Percentiles rank a stretch among this genome's conserved stretches.
These are phyloP conservation scores for Suillus occidentalis DNA, from an alignment of 768 basidiomycete genomes.

Conservation along the genomic window DNA sequence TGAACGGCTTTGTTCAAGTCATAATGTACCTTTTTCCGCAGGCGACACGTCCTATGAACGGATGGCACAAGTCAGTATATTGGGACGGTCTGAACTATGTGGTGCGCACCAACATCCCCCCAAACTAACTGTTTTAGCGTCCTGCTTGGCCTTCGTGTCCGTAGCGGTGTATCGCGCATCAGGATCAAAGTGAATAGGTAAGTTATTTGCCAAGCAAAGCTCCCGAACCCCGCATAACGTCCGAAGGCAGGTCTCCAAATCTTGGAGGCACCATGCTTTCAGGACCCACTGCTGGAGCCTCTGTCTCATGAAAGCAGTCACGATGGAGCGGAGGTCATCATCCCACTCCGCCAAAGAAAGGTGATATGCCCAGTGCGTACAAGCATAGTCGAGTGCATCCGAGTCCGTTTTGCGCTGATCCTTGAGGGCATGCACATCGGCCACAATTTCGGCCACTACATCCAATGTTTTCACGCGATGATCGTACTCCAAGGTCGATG, in stretches of 20 bases:
- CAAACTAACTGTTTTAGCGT: too few relatives aligned
- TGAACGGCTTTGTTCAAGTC: too few relatives aligned
- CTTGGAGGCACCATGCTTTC: not conserved
- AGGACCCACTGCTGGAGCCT: not conserved
- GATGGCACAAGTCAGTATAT: too few relatives aligned
- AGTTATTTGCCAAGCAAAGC: too few relatives aligned
- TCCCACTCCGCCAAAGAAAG: slow-evolving; percentile 2
- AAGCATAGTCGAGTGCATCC: not conserved
- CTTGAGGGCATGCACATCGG: not conserved
- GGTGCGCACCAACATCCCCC: too few relatives aligned
- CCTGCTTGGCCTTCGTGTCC: too few relatives aligned
- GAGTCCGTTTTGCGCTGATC: rapidly evolving
- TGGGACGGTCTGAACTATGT: too few relatives aligned
- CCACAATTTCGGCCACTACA: not conserved
- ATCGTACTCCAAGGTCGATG: not conserved
- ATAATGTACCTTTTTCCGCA: too few relatives aligned
- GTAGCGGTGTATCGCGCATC: too few relatives aligned
- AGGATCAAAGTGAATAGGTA: too few relatives aligned
- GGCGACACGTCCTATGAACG: too few relatives aligned
- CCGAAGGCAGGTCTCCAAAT: not conserved
- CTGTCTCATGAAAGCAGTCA: not conserved
- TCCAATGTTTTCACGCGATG: not conserved
- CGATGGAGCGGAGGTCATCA: not conserved
- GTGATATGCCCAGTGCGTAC: not conserved
- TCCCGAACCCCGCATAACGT: not conserved